Conservation (phyloP, 805 yeast genomes). For the Suhomyces canberraensis region DNA sequence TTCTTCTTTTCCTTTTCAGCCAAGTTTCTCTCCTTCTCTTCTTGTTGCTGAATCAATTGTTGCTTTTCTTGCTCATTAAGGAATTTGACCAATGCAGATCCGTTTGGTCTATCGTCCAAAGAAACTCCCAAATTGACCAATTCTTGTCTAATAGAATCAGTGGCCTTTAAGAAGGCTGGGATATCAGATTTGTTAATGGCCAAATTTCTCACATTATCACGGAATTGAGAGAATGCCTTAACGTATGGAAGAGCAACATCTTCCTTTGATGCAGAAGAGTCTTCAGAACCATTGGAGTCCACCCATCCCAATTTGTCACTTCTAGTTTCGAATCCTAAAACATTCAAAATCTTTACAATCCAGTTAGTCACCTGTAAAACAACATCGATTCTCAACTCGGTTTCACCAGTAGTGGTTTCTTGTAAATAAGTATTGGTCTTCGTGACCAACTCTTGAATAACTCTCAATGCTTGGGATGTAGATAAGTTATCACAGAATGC, state of each 20-base stretch:
- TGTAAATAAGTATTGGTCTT: slow-evolving; percentile 70
- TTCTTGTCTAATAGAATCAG: slow-evolving; percentile 73
- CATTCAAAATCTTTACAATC: slow-evolving; percentile 64
- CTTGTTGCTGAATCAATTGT: slow-evolving; percentile 59
- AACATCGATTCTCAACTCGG: slow-evolving; percentile 59
- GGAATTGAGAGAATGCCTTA: slow-evolving; percentile 69
- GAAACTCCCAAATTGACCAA: slow-evolving; percentile 75
- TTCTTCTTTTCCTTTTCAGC: slow-evolving; percentile 59
- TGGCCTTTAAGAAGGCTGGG: slow-evolving; percentile 56
- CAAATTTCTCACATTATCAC: slow-evolving; percentile 73
- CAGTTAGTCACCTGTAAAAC: slow-evolving; percentile 61
- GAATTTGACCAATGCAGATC: slow-evolving; percentile 82
- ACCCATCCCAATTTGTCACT: slow-evolving; percentile 80
- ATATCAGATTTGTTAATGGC: slow-evolving; percentile 62
- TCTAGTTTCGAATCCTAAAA: slow-evolving; percentile 76
- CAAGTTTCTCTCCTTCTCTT: slow-evolving; percentile 54
- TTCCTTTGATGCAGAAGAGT: slow-evolving; percentile 40
- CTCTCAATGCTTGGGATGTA: slow-evolving; percentile 70
- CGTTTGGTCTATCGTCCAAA: slow-evolving; percentile 81
- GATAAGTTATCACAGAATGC: slow-evolving; percentile 88
- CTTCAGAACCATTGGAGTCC: slow-evolving; percentile 24
- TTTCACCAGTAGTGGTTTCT: slow-evolving; percentile 36
- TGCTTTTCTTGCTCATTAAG: slow-evolving; percentile 65
- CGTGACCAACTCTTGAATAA: slow-evolving; percentile 65
- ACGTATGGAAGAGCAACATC: slow-evolving; percentile 78